Evolutionary conservation across 441 rosid genomes (phyloP), one percentile per base, ranked within the genome.

Genomic region (Syzygium malaccense): DNA sequence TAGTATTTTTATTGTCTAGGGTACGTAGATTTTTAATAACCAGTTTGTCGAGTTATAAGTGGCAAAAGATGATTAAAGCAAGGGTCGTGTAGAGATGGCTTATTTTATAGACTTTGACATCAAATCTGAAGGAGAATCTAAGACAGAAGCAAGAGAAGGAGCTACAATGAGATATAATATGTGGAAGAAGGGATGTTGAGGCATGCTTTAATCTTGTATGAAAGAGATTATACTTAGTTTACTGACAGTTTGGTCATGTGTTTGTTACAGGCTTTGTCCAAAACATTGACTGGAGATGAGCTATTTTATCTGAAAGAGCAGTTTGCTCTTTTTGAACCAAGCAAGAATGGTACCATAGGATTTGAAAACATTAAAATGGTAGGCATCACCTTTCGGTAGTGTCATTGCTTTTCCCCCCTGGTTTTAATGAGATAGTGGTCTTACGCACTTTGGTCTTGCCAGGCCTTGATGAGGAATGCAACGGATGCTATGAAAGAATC

Each of bases 401-500:
- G 30, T 88, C 88, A 84, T 91, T 30, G 88, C 41, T n/a, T 55
- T 88, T 49, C 55, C 64, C 60, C 18, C 88, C 89, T 86, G 86
- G 33, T 30, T 49, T 49, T 23, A 30, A 60, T 28, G 51, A 30
- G 55, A 23, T 37, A 28, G 30, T 8, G 49, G 12, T 15, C 54
- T 51, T 53, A 57, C 45, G 8, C 32, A 20, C 57, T 45, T 62
- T 7, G 58, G 55, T 49, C 78, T 53, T 87, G 53, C 89, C n/a
- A 97, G 99, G 96, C 98, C 88, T 89, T 97, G 95, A 93, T 91
- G 97, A 96, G 94, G 93, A 89, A 91, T 90, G 96, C 97, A 71
- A 97, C 99, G 56, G 99, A 97, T 60, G 99, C 97, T 68, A 96
- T 97, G 99, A 97, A 95, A 91, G 99, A 96, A 62, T 97, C 98